A percentile compares a stretch with the other conserved stretches of the same genome.
These are phyloP conservation scores for Aleurites moluccanus DNA, from an alignment of 441 rosid species.

Conservation along the genomic window DNA sequence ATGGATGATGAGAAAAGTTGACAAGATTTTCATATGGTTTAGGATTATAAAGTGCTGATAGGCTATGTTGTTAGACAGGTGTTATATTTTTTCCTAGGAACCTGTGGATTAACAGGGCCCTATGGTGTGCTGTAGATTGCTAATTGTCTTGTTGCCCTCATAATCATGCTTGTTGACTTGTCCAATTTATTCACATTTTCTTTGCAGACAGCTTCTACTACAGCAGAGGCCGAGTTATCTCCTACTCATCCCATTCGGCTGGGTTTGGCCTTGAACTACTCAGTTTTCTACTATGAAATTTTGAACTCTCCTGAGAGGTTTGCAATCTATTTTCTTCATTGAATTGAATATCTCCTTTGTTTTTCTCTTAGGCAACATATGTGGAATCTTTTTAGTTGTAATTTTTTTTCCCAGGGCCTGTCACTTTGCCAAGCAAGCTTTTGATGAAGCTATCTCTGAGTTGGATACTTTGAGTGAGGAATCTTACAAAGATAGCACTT, in stretches of 20 bases:
- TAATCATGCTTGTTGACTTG: neutral
- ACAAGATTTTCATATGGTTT: neutral
- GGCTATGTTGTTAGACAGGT: neutral
- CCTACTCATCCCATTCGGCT: constrained; percentile 83
- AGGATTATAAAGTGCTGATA: neutral
- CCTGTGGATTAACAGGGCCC: neutral
- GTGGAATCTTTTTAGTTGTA: neutral
- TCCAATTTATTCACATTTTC: neutral
- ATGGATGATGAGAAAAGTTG: neutral
- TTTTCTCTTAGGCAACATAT: neutral
- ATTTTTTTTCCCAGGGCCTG: constrained; percentile 43
- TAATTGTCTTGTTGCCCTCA: neutral
- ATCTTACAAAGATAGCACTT: constrained; percentile 62
- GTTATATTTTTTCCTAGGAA: neutral
- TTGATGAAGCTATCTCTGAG: constrained; percentile 60
- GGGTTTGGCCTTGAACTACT: constrained; percentile 77
- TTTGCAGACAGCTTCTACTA: constrained; percentile 22
- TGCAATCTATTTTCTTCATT: constrained; percentile 31
- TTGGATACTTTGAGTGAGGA: constrained; percentile 55
- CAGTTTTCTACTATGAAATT: constrained; percentile 84
- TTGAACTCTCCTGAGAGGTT: constrained; percentile 73
- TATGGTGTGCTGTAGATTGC: neutral
- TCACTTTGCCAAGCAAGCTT: constrained; percentile 54
- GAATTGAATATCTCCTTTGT: neutral
- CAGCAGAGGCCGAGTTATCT: constrained; percentile 44